Conservation (phyloP, 192 early-diverging fungal species). For the Podila epigama region DNA sequence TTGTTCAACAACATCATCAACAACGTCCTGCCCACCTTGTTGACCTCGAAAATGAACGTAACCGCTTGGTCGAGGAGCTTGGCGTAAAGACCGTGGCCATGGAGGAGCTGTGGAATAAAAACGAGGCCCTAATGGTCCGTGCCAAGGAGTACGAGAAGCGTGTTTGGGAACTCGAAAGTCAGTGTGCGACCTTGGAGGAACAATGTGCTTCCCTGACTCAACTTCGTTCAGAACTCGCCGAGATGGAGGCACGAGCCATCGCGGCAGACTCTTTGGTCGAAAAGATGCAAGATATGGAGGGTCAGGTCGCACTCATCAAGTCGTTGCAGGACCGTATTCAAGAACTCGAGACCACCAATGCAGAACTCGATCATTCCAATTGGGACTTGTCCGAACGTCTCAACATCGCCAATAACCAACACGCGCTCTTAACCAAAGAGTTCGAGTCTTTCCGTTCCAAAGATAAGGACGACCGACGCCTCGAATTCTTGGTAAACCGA, state of each 20-base stretch:
- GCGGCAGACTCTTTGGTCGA: slow-evolving; percentile 35
- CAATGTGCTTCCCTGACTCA: slow-evolving; percentile 23
- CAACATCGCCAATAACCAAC: slow-evolving; percentile 48
- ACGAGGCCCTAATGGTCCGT: slow-evolving; percentile 37
- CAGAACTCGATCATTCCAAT: slow-evolving; percentile 44
- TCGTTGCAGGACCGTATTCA: slow-evolving; percentile 36
- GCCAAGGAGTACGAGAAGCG: slow-evolving; percentile 48
- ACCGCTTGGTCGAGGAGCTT: slow-evolving; percentile 39
- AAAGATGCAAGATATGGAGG: slow-evolving; percentile 43
- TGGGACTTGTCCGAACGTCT: slow-evolving; percentile 44
- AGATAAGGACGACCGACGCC: slow-evolving; percentile 41
- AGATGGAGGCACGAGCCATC: slow-evolving; percentile 36
- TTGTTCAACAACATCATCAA: slow-evolving; percentile 24
- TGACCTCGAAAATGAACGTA: slow-evolving; percentile 46
- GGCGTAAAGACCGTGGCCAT: slow-evolving; percentile 40
- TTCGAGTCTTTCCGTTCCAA: slow-evolving; percentile 43
- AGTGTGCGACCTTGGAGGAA: slow-evolving; percentile 24
- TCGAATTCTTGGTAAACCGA: slow-evolving; percentile 18
- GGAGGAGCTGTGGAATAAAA: slow-evolving; percentile 50
- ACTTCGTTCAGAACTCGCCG: slow-evolving; percentile 28
- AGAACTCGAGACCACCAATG: slow-evolving; percentile 45
- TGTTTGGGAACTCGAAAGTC: slow-evolving; percentile 43
- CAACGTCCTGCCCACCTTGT: slow-evolving; percentile 27
- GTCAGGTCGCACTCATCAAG: slow-evolving; percentile 36
- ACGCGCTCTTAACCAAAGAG: slow-evolving; percentile 32